phyloP scores from a whole-genome alignment of 2,329 filamentous ascomycete genomes.

The Fusarium hainanense region DNA sequence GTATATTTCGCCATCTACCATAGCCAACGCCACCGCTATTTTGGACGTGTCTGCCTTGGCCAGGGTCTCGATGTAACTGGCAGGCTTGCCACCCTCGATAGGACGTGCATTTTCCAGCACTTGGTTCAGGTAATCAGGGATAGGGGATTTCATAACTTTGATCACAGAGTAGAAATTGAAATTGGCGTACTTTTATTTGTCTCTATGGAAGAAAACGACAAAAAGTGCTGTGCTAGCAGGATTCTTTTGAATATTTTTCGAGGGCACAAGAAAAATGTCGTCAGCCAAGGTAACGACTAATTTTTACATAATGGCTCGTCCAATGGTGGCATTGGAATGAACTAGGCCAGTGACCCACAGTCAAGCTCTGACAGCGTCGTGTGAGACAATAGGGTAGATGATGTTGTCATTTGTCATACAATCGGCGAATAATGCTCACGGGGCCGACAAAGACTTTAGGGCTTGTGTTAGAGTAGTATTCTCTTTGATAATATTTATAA shows the following conservation, averaged over 20 bases:
- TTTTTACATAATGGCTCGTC: constrained; percentile 17
- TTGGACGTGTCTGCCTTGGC: constrained; percentile 54
- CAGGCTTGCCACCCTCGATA: constrained; percentile 48
- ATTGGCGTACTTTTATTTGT: background rate
- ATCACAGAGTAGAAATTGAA: background rate
- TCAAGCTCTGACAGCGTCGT: background rate
- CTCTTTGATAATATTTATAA: constrained; percentile 10
- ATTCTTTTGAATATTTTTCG: background rate
- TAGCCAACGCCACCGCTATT: constrained; percentile 53
- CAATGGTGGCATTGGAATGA: constrained; percentile 2
- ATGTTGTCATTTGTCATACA: constrained; percentile 5
- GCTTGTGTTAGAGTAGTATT: constrained; percentile 5
- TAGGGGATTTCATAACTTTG: constrained; percentile 50
- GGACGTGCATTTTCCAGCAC: constrained; percentile 49
- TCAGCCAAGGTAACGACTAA: constrained; percentile 25
- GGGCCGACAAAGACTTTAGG: background rate
- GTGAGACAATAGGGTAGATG: constrained; percentile 4
- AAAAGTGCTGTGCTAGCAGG: background rate
- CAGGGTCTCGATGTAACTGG: constrained; percentile 53
- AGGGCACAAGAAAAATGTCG: constrained; percentile 21
- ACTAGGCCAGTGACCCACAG: background rate
- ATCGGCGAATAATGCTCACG: background rate
- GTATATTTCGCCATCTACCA: constrained; percentile 55
- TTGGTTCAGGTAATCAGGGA: constrained; percentile 49
- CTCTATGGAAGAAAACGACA: background rate